Base-by-base conservation (phyloP, 768 basidiomycete species). In the Butyriboletus loyo region DNA sequence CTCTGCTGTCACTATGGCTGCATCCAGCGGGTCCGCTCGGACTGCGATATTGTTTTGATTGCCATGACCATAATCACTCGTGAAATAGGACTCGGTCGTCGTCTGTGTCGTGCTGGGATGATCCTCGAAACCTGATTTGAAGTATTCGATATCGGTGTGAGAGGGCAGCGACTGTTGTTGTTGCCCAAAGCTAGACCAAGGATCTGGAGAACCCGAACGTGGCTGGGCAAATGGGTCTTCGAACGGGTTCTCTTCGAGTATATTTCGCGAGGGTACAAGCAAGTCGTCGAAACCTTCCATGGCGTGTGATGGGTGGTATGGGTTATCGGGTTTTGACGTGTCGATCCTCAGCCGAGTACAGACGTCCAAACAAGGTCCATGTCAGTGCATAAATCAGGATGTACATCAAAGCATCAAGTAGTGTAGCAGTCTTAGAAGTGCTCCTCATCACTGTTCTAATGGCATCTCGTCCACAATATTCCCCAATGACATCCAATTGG, bases 271-370 rank as follows among this genome's bases (percentile, higher is more conserved):
- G 47, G 80, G 77, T 11, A 74, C 74, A 32, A 91, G 77, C 43
- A 91, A 68, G 69, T 91, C 88, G 73, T 90, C 88, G 67, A 91
- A 91, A 62, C 79, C 74, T 69, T 87, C 86, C 87, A 89, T 89
- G 40, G 25, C 28, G 56, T 41, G 57, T 52, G 38, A 47, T 27
- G 25, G 39, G 37, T 38, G 30, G 22, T 40, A 31, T 19, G 38
- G 5, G 7, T 35, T 48, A 49, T 28, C 17, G 9, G 5, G 44
- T 42, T 38, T 36, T 21, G 52, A 40, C 27, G 41, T 39, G 24
- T 42, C 41, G 36, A 7, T 17, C 14, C 22, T 24, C 35, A 38
- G 27, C 13, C 38, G 17, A 2, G 17, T 25, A 27, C 22, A 25
- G 38, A 27, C 17, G 38, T 41, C 43, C 55, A 50, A 55, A 57